Percentiles rank a stretch among this genome's conserved stretches.
Conservation (phyloP, 306 rosid species). For the Potentilla sterilis region DNA sequence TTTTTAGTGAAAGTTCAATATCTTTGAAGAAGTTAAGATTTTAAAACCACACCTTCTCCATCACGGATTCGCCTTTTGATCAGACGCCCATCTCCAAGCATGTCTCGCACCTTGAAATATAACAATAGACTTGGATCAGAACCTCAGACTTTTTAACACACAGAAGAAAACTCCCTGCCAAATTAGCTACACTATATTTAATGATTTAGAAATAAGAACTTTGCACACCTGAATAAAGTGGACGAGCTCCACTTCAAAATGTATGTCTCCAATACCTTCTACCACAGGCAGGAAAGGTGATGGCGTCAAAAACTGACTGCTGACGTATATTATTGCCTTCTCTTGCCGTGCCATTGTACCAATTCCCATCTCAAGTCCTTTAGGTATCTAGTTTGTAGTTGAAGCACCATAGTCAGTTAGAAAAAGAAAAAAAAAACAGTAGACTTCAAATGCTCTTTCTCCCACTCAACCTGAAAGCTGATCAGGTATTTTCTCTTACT, state of each 20-base stretch:
- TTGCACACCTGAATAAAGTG: constrained; percentile 83
- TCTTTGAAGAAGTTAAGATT: not conserved
- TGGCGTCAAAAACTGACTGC: constrained; percentile 63
- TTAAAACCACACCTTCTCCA: constrained; percentile 69
- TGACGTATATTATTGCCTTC: constrained; percentile 76
- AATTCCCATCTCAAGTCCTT: constrained; percentile 96
- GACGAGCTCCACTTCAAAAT: constrained; percentile 90
- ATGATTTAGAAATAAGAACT: constrained; percentile 21
- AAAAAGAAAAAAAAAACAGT: not conserved
- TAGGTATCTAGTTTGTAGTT: constrained; percentile 64
- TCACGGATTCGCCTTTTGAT: constrained; percentile 85
- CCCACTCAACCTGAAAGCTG: not conserved
- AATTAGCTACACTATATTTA: not conserved
- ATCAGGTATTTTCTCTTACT: too few relatives aligned
- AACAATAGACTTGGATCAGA: constrained; percentile 28
- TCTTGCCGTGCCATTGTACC: constrained; percentile 88
- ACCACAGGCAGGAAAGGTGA: constrained; percentile 62
- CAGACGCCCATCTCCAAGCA: constrained; percentile 97
- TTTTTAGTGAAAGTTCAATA: constrained; percentile 19
- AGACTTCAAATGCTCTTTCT: not conserved
- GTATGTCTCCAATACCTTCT: constrained; percentile 74
- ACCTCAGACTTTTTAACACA: not conserved
- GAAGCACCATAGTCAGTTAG: constrained; percentile 7
- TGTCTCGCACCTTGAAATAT: constrained; percentile 78
- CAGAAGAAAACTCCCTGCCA: not conserved